Base-by-base conservation (phyloP, 164 flowering plant genomes). In the Dillenia turbinata region DNA sequence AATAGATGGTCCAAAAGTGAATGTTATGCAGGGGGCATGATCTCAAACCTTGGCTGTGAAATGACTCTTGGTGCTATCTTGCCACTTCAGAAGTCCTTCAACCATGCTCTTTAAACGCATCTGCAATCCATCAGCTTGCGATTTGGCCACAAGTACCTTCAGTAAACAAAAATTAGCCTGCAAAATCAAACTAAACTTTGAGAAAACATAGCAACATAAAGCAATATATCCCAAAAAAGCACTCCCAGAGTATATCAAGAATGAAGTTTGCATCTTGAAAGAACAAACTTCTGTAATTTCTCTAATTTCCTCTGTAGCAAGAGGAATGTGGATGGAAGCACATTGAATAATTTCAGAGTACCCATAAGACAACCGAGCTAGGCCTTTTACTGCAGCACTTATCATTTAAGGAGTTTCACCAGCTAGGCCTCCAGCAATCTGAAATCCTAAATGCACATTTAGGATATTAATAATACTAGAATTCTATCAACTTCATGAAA, bases 341-440 rank as follows among this genome's bases (percentile, higher is more conserved):
- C 73, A 66, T 71, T 77, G 71, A 75, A 95, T 70, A 57, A 95
- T 97, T 69, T 95, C 97, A 22, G 94, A 78, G 64, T 92, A 95
- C 77, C 92, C 99, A 73, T 95, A 95, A 61, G 96, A 88, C 83
- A 95, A 81, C 24, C 99, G 99, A 72, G 99, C 97, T 66, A 89
- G 64, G 57, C 94, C 99, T 73, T 87, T 95, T 51, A 88, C 84
- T 52, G 97, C 86, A 57, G 97, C 97, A 81, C 99, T 92, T 66
- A 92, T 84, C 96, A 88, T 85, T 53, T 92, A 97, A 69, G 99
- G 97, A 56, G 88, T 81, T 67, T 89, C 90, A n/a, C 97, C 92
- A 69, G 92, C 90, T 68, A 95, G 65, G 52, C 96, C 88, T 66
- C 89, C 92, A 66, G 95, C 96, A 9, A 92, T 89, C 99, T 95